Evolutionary conservation across 768 basidiomycete genomes (phyloP), one percentile per base, ranked within the genome.

Genomic region (Rhizopogon vinicolor): DNA sequence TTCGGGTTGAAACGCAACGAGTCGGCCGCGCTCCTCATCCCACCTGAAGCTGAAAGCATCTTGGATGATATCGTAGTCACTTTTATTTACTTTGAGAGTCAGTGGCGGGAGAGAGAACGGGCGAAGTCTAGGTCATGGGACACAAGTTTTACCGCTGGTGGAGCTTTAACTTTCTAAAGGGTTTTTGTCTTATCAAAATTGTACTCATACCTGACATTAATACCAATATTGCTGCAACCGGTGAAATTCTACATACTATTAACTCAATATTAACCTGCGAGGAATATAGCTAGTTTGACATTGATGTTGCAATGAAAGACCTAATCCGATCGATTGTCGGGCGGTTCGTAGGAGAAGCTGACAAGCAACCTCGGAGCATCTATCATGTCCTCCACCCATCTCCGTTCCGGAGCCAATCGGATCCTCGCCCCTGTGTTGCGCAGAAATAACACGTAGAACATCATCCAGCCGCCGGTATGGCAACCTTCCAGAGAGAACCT

Each of bases 41-140:
- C 65, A 10, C 68, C 68, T 7, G 66, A 65, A 29, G 71, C 70
- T 6, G 41, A 53, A 9, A 58, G 46, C 31, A 71, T 72, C 40
- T 54, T 72, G 12, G 71, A 74, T 48, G 72, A 72, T 37, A 71
- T 72, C 37, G 25, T 72, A 33, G 68, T 71, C 52, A 72, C 72
- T 0, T 72, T 74, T 31, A 56, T 74, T 18, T 74, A 70, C 44
- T 70, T 71, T n/a, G 69, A 66, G 48, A 41, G 56, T 19, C 67
- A 57, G 52, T 69, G 68, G 68, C 61, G 59, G 5, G 68, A 66
- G 16, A 61, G 46, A 33, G 68, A 71, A 39, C 37, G 42, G 14
- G 7, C 3, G 35, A 68, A 16, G 50, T 48, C 64, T 0, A 60
- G 54, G 37, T 5, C 45, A 1, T 59, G 55, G 58, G 50, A 59